Base-by-base conservation (phyloP, 1,284 basidiomycete genomes). In the Hymenochaete sp. region DNA sequence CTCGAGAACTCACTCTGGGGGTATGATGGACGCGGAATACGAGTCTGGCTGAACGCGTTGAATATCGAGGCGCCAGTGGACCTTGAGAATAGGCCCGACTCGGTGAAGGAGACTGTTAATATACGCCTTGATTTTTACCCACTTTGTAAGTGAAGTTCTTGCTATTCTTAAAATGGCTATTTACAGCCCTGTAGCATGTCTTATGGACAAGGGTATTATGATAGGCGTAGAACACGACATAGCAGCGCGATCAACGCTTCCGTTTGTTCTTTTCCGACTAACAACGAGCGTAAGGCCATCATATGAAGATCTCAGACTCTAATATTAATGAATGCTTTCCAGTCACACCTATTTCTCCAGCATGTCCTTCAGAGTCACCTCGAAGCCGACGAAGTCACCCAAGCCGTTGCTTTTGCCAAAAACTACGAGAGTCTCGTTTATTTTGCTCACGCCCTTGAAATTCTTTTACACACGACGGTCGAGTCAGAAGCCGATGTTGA, bases 181-280 rank as follows among this genome's bases (percentile, higher is more conserved):
- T 22, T 44, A 42, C n/a, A 14, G 10, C 11, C 6, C 38, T 11
- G 28, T 45, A 40, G 55, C 45, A 38, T 21, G 54, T 39, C 72
- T 98, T 16, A 95, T 98, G 87, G 93, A 98, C 61, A 98, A 97
- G 60, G 96, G 93, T 0, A 96, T 98, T 55, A 90, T 99, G 52
- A 93, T 98, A 46, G 96, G 95, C 6, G 89, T 89, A 29, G 93
- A 98, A 56, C 80, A 93, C 45, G 92, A 96, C 60, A 77, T 80
- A 1, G 83, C 80, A 2, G 71, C 84, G 18, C 76, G 89, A 31
- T 68, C 75, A 14, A 87, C 84, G 44, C 67, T 98, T 4, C 79
- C 93, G 9, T 98, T 97, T 60, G 83, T 87, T 6, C 82, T 96
- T 65, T 98, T 95, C 67, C 78, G 93, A 46, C 83, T 95, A 62